phyloP scores from a whole-genome alignment of 2,329 filamentous ascomycete species.

The Chrysosporium queenslandicum region DNA sequence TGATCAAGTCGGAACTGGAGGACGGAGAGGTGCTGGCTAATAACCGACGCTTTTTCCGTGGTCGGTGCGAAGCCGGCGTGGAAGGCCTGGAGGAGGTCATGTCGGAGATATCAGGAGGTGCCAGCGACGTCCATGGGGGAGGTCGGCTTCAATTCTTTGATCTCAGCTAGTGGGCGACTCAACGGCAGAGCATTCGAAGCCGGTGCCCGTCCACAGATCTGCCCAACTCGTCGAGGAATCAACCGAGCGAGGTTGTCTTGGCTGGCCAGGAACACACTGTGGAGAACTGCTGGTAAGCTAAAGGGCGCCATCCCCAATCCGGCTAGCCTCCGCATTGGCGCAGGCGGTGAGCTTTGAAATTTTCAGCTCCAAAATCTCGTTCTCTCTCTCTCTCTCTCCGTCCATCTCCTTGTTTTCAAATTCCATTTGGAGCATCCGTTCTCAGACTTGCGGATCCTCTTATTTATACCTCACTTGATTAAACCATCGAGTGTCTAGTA shows the following conservation, averaged over 20 bases:
- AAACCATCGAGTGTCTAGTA: neutral
- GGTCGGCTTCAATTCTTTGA: neutral
- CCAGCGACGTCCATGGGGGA: neutral
- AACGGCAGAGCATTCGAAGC: too few species aligned
- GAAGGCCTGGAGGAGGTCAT: slow-evolving; percentile 21
- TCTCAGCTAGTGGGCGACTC: too few species aligned
- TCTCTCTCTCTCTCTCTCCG: slow-evolving; percentile 18
- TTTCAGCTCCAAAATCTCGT: neutral
- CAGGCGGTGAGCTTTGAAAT: slow-evolving; percentile 8
- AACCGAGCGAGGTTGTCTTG: too few species aligned
- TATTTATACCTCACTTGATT: neutral
- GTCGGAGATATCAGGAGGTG: neutral
- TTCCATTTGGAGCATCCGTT: too few species aligned
- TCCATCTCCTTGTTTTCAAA: slow-evolving; percentile 13
- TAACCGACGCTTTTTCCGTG: slow-evolving; percentile 39
- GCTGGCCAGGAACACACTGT: neutral
- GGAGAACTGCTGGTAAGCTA: neutral
- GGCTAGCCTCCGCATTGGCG: slow-evolving; percentile 2
- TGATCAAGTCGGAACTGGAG: slow-evolving; percentile 35
- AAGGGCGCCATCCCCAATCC: neutral
- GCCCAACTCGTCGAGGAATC: too few species aligned
- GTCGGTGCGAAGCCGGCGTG: slow-evolving; percentile 30
- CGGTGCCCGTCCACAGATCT: too few species aligned
- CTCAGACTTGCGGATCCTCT: neutral
- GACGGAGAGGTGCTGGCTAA: slow-evolving; percentile 24